Evolutionary conservation across 2,329 filamentous ascomycete species (phyloP).

Genomic region (Pseudocercospora fijiensis): DNA sequence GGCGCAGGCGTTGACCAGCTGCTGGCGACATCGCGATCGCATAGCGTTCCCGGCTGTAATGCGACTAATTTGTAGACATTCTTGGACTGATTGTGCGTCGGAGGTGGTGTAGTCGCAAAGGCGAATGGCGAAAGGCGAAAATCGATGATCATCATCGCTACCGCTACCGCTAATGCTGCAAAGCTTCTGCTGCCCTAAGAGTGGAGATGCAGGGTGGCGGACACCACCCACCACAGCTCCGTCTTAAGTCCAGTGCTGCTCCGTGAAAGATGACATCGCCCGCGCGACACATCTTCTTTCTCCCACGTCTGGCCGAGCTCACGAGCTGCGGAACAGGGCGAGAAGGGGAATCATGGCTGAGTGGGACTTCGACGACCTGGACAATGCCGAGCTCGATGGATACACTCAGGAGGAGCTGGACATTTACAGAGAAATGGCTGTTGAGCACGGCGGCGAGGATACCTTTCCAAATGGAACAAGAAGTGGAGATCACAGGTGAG

Average conservation of each 20-base stretch:
- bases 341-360: not conserved
- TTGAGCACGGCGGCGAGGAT: not conserved
- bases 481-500: not conserved
- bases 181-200: not conserved
- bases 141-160: not conserved
- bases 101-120: not conserved
- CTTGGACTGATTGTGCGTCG: not conserved
- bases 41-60: conserved; percentile 23
- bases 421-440: conserved; percentile 2
- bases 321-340: not conserved
- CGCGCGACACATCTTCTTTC: not conserved
- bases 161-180: not conserved
- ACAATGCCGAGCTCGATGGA: not conserved
- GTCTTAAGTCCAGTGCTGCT: not conserved
- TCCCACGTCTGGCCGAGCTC: not conserved
- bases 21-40: conserved; percentile 37
- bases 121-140: not conserved
- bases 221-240: not conserved
- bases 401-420: not conserved
- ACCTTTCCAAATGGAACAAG: not conserved
- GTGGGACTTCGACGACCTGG: conserved; percentile 12
- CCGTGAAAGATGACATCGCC: not conserved
- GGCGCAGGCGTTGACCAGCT: conserved; percentile 32
- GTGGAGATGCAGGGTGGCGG: not conserved
- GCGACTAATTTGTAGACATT: conserved; percentile 13